These are phyloP conservation scores for Rhodotorula sp. DNA, from an alignment of 1,284 basidiomycete species.

Conservation along the genomic window DNA sequence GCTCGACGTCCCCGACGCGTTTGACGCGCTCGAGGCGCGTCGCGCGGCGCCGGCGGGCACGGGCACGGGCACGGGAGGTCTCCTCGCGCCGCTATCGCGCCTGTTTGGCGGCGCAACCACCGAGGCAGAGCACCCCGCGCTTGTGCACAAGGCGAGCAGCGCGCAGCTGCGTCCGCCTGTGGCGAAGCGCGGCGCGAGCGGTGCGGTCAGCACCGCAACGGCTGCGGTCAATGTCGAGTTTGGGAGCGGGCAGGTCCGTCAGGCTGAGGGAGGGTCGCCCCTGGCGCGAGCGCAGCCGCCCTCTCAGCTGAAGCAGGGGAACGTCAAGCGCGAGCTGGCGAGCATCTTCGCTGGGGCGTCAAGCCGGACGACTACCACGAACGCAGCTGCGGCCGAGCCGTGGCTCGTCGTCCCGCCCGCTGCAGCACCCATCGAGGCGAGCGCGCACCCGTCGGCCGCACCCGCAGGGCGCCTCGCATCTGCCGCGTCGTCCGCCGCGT, in stretches of 20 bases:
- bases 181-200: constrained; percentile 75
- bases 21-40: constrained; percentile 50
- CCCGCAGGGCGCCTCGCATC: constrained; percentile 11
- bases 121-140: background rate
- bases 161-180: constrained; percentile 53
- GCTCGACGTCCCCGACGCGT: constrained; percentile 36
- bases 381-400: constrained; percentile 10
- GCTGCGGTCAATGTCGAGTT: constrained; percentile 94
- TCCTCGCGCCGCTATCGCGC: constrained; percentile 72
- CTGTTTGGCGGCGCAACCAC: constrained; percentile 56
- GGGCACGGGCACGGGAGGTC: constrained; percentile 4
- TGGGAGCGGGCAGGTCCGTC: constrained; percentile 66
- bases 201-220: constrained; percentile 81
- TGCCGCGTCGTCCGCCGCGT: constrained; percentile 14
- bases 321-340: constrained; percentile 36
- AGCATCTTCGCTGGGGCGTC: constrained; percentile 46
- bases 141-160: constrained; percentile 6
- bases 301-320: background rate
- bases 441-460: background rate
- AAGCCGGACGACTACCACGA: background rate
- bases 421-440: background rate
- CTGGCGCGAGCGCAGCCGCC: constrained; percentile 53
- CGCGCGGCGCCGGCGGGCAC: background rate
- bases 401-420: constrained; percentile 7
- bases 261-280: constrained; percentile 56